Evolutionary conservation across 345 rosid species (phyloP).

Genomic region (Bruguiera parviflora): DNA sequence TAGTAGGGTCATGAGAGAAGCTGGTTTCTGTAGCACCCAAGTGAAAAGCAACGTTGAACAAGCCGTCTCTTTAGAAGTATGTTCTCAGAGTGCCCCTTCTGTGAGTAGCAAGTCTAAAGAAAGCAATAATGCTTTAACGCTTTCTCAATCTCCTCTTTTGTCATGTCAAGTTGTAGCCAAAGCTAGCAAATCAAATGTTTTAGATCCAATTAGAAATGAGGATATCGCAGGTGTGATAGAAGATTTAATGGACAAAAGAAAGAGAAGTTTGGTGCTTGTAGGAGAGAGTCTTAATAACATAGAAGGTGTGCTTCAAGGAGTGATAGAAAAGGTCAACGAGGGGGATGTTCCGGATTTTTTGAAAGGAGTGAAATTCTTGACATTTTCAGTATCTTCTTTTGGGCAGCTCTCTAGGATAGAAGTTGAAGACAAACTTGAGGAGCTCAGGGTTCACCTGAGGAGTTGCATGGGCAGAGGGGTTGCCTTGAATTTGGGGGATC

Average conservation of each 20-base stretch:
- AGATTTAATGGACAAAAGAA: conserved; percentile 42
- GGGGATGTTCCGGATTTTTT: conserved; percentile 56
- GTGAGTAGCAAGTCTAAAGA: conserved; percentile 46
- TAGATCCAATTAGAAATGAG: conserved; percentile 45
- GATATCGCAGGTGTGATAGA: conserved; percentile 66
- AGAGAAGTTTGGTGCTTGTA: conserved; percentile 53
- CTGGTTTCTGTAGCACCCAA: conserved; percentile 41
- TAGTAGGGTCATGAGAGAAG: conserved; percentile 45
- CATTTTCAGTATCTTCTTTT: conserved; percentile 48
- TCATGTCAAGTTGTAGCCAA: conserved; percentile 15
- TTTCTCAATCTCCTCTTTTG: conserved; percentile 24
- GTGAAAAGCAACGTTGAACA: conserved; percentile 42
- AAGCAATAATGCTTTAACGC: conserved; percentile 21
- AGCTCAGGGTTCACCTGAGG: conserved; percentile 41
- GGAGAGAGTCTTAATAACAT: conserved; percentile 62
- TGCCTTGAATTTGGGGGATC: conserved; percentile 72
- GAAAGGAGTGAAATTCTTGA: conserved; percentile 53
- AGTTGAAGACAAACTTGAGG: conserved; percentile 58
- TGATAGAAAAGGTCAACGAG: conserved; percentile 54
- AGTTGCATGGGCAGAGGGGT: conserved; percentile 47
- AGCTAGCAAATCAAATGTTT: conserved; percentile 17
- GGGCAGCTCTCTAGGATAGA: conserved; percentile 49
- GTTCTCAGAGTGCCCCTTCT: conserved; percentile 14
- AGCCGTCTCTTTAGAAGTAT: conserved; percentile 25
- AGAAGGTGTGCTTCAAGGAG: conserved; percentile 53